Evolutionary conservation across 1,284 basidiomycete species (phyloP), one percentile per base, ranked within the genome.

Genomic region (Cryptococcus maquisensis): DNA sequence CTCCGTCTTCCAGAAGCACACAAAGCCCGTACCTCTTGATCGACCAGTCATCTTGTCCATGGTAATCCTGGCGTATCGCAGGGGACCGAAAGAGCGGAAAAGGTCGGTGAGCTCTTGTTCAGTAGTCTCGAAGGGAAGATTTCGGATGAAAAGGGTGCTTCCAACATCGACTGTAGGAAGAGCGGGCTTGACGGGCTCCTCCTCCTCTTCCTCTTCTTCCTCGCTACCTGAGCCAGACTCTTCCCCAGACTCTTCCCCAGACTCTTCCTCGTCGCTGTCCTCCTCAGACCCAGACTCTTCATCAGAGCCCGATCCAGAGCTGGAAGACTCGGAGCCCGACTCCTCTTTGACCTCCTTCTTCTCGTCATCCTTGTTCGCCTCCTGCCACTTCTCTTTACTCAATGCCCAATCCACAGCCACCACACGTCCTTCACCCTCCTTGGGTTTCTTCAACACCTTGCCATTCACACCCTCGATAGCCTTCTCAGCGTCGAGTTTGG

Each of bases 331-430:
- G 16, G 56, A 62, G 18, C 47, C 61, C 18, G 55, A 55, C 18
- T 26, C 69, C 75, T 58, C 56, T 38, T 74, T 75, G n/a, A 72
- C 78, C 42, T 80, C 72, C 32, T 67, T 78, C n/a, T 65, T 68
- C 42, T 79, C 67, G 9, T 72, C 74, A 79, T 83, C 59, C 79
- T 83, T 75, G 83, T 85, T 73, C 24, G 71, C 68, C 67, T 88
- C 84, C 71, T 91, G 82, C 88, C 89, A 97, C 72, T 87, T 88
- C 54, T 90, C 87, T 77, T 98, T 96, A 71, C 90, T 90, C 67
- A 98, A 75, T 5, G 93, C 93, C 91, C 93, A 98, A 78, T 98
- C 94, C 36, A 98, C 95, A 5, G 93, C 92, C 23, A 97, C 88
- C 16, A 84, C 79, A 47, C 93, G 80, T 62, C 84, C 86, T 47